A percentile compares a stretch with the other conserved stretches of the same genome.
Evolutionary conservation across 805 yeast species (phyloP).

Genomic region (Wickerhamia fluorescens): DNA sequence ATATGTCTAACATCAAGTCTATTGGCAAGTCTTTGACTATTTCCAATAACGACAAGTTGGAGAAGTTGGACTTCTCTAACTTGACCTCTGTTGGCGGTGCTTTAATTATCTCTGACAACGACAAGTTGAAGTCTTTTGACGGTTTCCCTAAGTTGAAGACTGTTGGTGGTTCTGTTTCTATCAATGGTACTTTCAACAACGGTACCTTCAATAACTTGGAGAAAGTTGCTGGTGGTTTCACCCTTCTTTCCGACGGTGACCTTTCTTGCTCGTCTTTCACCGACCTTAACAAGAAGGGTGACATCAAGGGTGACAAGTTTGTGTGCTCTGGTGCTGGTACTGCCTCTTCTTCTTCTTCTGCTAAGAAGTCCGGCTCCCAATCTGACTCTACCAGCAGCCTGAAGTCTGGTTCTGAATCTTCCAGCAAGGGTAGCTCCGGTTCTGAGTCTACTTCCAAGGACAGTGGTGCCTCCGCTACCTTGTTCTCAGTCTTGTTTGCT

Average conservation of each 20-base stretch:
- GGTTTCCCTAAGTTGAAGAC: constrained; percentile 70
- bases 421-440: constrained; percentile 15
- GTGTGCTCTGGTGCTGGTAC: constrained; percentile 58
- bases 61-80: constrained; percentile 58
- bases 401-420: constrained; percentile 17
- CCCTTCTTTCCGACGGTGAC: constrained; percentile 65
- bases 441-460: constrained; percentile 13
- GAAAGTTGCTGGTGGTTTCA: constrained; percentile 89
- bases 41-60: constrained; percentile 65
- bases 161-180: constrained; percentile 82
- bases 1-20: constrained; percentile 45
- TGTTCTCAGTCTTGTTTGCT: constrained; percentile 22
- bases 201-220: constrained; percentile 69
- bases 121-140: constrained; percentile 52
- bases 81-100: constrained; percentile 87
- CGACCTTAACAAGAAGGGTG: constrained; percentile 65
- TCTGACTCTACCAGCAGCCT: constrained; percentile 20
- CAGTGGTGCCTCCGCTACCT: constrained; percentile 19
- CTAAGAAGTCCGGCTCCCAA: constrained; percentile 25
- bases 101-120: constrained; percentile 81
- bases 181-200: constrained; percentile 73
- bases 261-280: constrained; percentile 78
- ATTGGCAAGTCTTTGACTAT: constrained; percentile 82
- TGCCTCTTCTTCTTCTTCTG: constrained; percentile 37
- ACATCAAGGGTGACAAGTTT: constrained; percentile 85